Base-by-base conservation (phyloP, 2,329 filamentous ascomycete genomes). In the Onygena corvina region DNA sequence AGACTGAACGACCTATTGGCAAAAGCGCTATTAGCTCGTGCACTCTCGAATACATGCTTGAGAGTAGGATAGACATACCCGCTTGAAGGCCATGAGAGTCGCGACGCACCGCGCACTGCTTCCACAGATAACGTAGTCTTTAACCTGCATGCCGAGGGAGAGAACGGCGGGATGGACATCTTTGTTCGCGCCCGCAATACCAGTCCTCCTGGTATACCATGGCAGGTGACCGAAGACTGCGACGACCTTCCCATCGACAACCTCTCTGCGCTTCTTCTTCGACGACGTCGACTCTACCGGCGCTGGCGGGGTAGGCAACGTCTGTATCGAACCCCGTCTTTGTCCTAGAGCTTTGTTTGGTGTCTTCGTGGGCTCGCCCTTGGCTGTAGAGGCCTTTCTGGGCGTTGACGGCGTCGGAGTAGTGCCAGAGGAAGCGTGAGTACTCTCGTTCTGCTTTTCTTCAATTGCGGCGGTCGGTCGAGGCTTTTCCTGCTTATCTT, bases 71-170 rank as follows among this genome's bases (percentile, higher is more conserved):
- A 47, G 50, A 63, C 71, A 60, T 65, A 88, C 87, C 71, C 83
- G 80, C 65, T 94, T 93, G 64, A 98, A 94, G 1, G 86, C 88
- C 56, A 92, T 70, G 40, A 98, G 71, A 58, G 88, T 96, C 27
- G 86, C 84, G 54, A 94, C 83, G 59, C 93, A 82, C 55, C 92
- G 78, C 38, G 87, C 84, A 64, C 84, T 93, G 62, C 87, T 94
- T 56, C 94, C 92, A 59, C 84, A 88, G 52, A 98, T 80, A 31
- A 81, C 77, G 67, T 95, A 96, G 52, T 81, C 82, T 58, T 83
- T 84, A 76, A 96, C 88, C 67, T 95, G 86, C 64, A 96, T 78
- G 6, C 90, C 92, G 42, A 96, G 72, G 1, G 84, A 80, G 55
- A 95, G 71, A 1, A 98, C 81, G 1, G 85, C 81, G 2, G 89